Evolutionary conservation across 306 rosid species (phyloP).

Genomic region (Lagenaria siceraria): DNA sequence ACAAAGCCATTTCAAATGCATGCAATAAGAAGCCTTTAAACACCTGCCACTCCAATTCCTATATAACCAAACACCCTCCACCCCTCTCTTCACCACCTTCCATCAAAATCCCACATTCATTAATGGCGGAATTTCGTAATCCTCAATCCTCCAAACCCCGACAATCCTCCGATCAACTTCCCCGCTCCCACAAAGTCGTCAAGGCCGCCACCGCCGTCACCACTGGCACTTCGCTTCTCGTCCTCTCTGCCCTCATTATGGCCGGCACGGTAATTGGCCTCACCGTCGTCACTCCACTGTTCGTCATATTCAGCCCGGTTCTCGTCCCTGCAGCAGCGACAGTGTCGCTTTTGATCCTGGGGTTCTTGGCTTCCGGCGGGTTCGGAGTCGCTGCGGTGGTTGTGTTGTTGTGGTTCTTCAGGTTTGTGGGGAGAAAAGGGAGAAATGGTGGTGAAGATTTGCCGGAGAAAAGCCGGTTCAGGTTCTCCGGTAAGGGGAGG

Average conservation of each 20-base stretch:
- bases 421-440: slow-evolving; percentile 40
- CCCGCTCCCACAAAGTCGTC: slow-evolving; percentile 25
- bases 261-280: slow-evolving; percentile 44
- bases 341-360: slow-evolving; percentile 22
- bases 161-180: slow-evolving; percentile 1
- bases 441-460: slow-evolving; percentile 35
- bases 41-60: slow-evolving; percentile 36
- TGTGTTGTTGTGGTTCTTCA: slow-evolving; percentile 52
- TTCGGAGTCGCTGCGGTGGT: slow-evolving; percentile 63
- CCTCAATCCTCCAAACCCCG: background rate
- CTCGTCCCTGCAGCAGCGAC: slow-evolving; percentile 50
- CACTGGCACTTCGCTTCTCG: slow-evolving; percentile 48
- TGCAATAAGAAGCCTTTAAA: slow-evolving; percentile 43
- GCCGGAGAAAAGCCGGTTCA: slow-evolving; percentile 37
- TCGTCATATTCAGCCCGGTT: slow-evolving; percentile 78
- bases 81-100: background rate
- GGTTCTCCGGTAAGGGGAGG: slow-evolving; percentile 32
- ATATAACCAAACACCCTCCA: background rate
- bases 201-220: slow-evolving; percentile 54
- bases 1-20: background rate
- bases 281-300: slow-evolving; percentile 46
- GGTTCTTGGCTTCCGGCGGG: slow-evolving; percentile 59
- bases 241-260: slow-evolving; percentile 36
- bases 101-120: background rate
- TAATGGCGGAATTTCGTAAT: slow-evolving; percentile 31